Base-by-base conservation (phyloP, 192 early-diverging fungal genomes). In the Gaertneriomyces semiglobifer region DNA sequence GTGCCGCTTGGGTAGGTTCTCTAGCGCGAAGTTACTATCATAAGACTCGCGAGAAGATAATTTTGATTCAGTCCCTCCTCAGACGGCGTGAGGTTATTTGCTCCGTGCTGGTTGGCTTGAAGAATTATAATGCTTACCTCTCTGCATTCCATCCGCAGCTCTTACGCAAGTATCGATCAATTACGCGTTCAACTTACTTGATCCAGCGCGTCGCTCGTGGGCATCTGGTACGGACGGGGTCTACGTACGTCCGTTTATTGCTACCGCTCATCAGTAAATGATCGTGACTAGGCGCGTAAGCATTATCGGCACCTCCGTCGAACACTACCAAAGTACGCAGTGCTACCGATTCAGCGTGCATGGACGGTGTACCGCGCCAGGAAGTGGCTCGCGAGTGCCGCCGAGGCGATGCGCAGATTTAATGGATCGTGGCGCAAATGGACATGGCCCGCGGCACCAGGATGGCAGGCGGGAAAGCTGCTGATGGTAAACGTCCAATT, bases 251-350 rank as follows among this genome's bases (percentile, higher is more conserved):
- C 5, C 5, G 14, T 33, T 58, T 58, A 16, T 14, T 14, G 7
- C 18, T 14, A 38, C 56, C 12, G 16, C 14, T 11, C 12, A 14
- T n/a, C n/a, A 14, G 14, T 16, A 58, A 6, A 5, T 58, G 4
- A 2, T 0, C 4, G 16, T 60, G 18, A 18, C 44, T 18, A 72
- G 66, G 51, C 43, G 14, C 66, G 66, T 14, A 64, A 16, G 41
- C n/a, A 9, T 2, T 59, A 62, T 40, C 4, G 40, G 43, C 10
- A 12, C 12, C 39, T 71, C 11, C 58, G 92, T 92, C 56, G 80
- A 75, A 55, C 92, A 90, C 76, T 95, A 89, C 91, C 92, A 94
- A 71, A 89, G 84, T 65, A 92, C 92, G 90, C 69, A 53, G 93
- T 91, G 11, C 78, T 80, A 39, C 84, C 88, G 54, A 94, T 95